These are phyloP conservation scores for Emmonsia crescens DNA, from an alignment of 2,329 filamentous ascomycete genomes.

Conservation along the genomic window DNA sequence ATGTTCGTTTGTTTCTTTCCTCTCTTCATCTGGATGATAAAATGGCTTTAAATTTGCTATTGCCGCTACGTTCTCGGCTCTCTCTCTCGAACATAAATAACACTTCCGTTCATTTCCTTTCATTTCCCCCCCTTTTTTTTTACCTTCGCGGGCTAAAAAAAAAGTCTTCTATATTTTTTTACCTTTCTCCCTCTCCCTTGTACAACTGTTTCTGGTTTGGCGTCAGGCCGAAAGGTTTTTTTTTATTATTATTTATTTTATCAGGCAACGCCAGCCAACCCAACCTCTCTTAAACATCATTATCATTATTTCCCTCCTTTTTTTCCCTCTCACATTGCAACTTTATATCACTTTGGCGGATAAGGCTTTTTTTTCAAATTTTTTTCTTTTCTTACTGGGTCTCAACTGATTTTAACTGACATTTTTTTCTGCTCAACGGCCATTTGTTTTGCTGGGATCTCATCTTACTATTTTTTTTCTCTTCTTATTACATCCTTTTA, in stretches of 20 bases:
- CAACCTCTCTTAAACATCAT: not conserved
- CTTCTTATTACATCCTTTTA: constrained; percentile 2
- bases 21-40: constrained; percentile 1
- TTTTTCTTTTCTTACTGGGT: constrained; percentile 7
- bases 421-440: not conserved
- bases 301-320: not conserved
- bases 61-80: not conserved
- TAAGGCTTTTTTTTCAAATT: constrained; percentile 7
- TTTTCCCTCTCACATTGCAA: constrained; percentile 3
- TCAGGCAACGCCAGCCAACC: not conserved
- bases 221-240: not conserved
- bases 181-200: not conserved
- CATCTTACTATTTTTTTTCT: not conserved
- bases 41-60: not conserved
- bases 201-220: not conserved
- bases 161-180: not conserved
- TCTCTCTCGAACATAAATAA: not conserved
- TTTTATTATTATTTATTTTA: not conserved
- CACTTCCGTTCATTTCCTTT: not conserved
- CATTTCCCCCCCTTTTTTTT: not conserved
- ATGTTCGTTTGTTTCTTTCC: not conserved
- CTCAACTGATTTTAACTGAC: constrained; percentile 7
- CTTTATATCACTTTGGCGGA: not conserved
- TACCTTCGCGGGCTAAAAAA: not conserved
- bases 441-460: constrained; percentile 4